Percentiles rank a stretch among this genome's conserved stretches.
phyloP scores from a whole-genome alignment of 2,329 filamentous ascomycete species.

The Cladosporium colombiae region DNA sequence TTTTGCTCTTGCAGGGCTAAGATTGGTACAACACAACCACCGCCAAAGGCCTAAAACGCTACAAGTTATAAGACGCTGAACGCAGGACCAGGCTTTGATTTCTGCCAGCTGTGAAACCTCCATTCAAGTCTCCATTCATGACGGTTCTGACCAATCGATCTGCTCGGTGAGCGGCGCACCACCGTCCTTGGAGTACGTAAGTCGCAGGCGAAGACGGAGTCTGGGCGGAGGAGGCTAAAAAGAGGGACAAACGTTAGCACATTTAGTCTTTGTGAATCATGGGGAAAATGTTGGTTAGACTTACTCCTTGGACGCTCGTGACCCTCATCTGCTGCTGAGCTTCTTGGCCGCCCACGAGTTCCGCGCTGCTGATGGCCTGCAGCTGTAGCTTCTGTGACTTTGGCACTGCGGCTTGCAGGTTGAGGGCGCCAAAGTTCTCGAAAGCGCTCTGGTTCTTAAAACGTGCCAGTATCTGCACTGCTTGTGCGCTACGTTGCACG shows the following conservation, averaged over 20 bases:
- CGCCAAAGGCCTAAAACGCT: neutral
- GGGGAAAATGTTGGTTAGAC: conserved; percentile 44
- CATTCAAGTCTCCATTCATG: conserved; percentile 27
- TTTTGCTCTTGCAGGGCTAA: neutral
- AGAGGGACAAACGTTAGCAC: neutral
- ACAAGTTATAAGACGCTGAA: conserved; percentile 7
- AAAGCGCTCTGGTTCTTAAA: conserved; percentile 71
- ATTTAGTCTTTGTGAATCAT: neutral
- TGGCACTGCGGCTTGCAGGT: conserved; percentile 90
- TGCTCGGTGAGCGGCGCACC: conserved; percentile 78
- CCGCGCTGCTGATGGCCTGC: conserved; percentile 80
- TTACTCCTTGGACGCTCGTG: conserved; percentile 81
- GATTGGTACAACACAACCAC: neutral
- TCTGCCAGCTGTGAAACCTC: neutral
- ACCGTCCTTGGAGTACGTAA: conserved; percentile 73
- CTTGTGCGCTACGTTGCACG: conserved; percentile 77
- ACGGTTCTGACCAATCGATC: conserved; percentile 91
- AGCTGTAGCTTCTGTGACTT: conserved; percentile 94
- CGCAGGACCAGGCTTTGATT: neutral
- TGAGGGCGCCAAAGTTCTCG: conserved; percentile 69
- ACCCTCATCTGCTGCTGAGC: conserved; percentile 91
- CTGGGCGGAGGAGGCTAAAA: conserved; percentile 66
- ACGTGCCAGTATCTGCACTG: conserved; percentile 77
- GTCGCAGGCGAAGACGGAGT: conserved; percentile 79
- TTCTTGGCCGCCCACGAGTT: conserved; percentile 74